Percentiles rank a stretch among this genome's conserved stretches.
These are phyloP conservation scores for Calonectria pseudoreteaudii DNA, from an alignment of 2,329 filamentous ascomycete species.

Conservation along the genomic window DNA sequence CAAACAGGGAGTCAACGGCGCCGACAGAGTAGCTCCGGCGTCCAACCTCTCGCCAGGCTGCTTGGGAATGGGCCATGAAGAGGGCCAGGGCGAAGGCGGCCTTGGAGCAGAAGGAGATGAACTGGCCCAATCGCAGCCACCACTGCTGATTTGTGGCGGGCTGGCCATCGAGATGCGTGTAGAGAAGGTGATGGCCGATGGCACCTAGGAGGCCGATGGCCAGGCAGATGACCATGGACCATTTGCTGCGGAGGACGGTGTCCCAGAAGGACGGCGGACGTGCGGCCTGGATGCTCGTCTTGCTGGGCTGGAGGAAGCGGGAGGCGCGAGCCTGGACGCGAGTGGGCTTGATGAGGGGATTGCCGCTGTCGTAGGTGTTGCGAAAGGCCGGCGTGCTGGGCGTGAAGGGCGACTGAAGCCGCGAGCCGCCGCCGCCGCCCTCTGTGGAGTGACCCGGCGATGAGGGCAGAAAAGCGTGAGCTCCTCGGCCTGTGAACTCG, in stretches of 20 bases:
- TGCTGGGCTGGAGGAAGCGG: slow-evolving; percentile 1
- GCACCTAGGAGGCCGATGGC: slow-evolving; percentile 16
- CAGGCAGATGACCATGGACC: slow-evolving; percentile 24
- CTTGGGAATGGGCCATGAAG: slow-evolving; percentile 26
- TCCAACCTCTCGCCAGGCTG: slow-evolving; percentile 23
- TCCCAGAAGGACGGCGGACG: slow-evolving; percentile 3
- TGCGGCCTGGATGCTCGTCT: background rate
- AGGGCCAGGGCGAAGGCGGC: slow-evolving; percentile 22
- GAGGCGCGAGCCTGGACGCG: background rate
- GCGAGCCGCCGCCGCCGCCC: background rate
- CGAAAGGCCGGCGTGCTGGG: slow-evolving; percentile 11
- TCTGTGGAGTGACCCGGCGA: slow-evolving; percentile 10
- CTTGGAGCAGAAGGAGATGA: slow-evolving; percentile 27
- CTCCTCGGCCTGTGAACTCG: background rate
- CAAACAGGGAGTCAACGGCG: slow-evolving; percentile 35
- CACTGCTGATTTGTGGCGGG: slow-evolving; percentile 19
- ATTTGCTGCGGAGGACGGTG: slow-evolving; percentile 18
- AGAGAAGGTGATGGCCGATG: slow-evolving; percentile 19
- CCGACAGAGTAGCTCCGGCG: slow-evolving; percentile 20
- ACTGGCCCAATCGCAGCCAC: slow-evolving; percentile 27
- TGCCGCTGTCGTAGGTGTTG: slow-evolving; percentile 8
- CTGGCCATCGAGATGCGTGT: slow-evolving; percentile 8
- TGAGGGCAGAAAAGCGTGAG: background rate
- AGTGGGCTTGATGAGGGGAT: slow-evolving; percentile 4
- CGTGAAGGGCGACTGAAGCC: slow-evolving; percentile 11